phyloP scores from a whole-genome alignment of 2,329 filamentous ascomycete species.

The Hirsutella rhossiliensis region DNA sequence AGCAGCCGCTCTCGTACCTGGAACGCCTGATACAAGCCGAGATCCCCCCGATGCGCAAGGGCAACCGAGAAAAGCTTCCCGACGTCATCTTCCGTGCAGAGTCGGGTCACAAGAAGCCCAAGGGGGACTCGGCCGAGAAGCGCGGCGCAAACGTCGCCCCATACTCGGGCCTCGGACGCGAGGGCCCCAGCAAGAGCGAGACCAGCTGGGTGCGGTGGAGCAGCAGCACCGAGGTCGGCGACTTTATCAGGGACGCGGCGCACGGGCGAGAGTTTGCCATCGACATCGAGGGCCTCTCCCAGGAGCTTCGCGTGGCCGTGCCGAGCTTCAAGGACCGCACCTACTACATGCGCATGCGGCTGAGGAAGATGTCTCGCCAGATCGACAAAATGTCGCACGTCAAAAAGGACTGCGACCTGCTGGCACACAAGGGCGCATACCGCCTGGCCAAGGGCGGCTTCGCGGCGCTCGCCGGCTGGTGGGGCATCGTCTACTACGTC shows the following conservation, averaged over 20 bases:
- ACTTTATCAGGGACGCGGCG: constrained; percentile 86
- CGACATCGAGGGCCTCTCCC: constrained; percentile 56
- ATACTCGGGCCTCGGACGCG: constrained; percentile 58
- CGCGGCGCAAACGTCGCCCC: constrained; percentile 43
- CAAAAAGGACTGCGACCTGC: constrained; percentile 68
- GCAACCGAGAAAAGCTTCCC: constrained; percentile 57
- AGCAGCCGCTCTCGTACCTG: constrained; percentile 83
- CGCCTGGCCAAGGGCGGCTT: constrained; percentile 72
- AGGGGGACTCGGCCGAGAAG: constrained; percentile 17
- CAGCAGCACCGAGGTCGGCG: constrained; percentile 77
- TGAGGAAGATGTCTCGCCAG: constrained; percentile 58
- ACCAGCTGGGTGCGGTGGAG: constrained; percentile 73
- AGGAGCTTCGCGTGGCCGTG: constrained; percentile 65
- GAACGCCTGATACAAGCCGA: constrained; percentile 84
- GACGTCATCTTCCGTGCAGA: constrained; percentile 71
- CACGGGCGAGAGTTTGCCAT: constrained; percentile 76
- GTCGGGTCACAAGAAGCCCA: constrained; percentile 43
- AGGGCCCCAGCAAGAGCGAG: constrained; percentile 33
- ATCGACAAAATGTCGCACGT: constrained; percentile 60
- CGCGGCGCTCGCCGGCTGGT: constrained; percentile 61
- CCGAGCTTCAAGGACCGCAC: constrained; percentile 87
- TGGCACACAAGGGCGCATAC: constrained; percentile 69
- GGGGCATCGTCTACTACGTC: constrained; percentile 66
- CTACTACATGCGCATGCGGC: constrained; percentile 67
- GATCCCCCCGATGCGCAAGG: constrained; percentile 55